Evolutionary conservation across 2,329 filamentous ascomycete species (phyloP), one percentile per base, ranked within the genome.

Genomic region (Tolypocladium pustulatum): DNA sequence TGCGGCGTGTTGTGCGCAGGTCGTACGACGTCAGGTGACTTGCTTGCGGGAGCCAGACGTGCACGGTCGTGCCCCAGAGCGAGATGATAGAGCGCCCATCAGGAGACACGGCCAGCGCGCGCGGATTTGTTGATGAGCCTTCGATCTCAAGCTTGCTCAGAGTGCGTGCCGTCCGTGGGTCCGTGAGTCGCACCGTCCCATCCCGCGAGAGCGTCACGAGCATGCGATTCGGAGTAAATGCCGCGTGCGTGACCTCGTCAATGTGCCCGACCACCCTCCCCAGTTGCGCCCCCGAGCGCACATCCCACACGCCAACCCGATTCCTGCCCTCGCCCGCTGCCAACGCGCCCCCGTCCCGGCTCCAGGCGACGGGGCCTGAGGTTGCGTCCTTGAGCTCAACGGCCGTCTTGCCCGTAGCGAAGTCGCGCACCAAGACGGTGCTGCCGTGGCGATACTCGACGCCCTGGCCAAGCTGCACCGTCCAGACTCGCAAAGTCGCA

Each of bases 161-260:
- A n/a, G 75, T 77, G 63, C 66, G 66, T 54, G 66, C 68, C 3
- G 68, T 69, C 13, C 41, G 38, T 0, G 69, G 62, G 55, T 72
- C 64, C 36, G 71, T 76, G 57, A 77, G 63, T 43, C 75, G 66
- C 27, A 74, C 62, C 1, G 68, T 74, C 2, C 74, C 73, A 15
- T 77, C 75, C 27, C 65, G 63, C 1, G 72, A 73, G 13, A 69
- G 64, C 0, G 72, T 75, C 3, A 74, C 73, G 1, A 77, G 59
- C 41, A 59, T 65, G 9, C 61, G 61, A 20, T 68, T 66, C 0
- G 69, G 66, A 52, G 67, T 65, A 20, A 76, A 76, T 46, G 68
- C 67, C 3, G 72, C 65, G 65, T 76, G 72, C 6, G 71, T 75
- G 34, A 77, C 65, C 49, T 64, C 60, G 52, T 70, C 72, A 54